A percentile compares a stretch with the other conserved stretches of the same genome.
These are phyloP conservation scores for Starmerella tilneyi DNA, from an alignment of 805 yeast genomes.

Conservation along the genomic window DNA sequence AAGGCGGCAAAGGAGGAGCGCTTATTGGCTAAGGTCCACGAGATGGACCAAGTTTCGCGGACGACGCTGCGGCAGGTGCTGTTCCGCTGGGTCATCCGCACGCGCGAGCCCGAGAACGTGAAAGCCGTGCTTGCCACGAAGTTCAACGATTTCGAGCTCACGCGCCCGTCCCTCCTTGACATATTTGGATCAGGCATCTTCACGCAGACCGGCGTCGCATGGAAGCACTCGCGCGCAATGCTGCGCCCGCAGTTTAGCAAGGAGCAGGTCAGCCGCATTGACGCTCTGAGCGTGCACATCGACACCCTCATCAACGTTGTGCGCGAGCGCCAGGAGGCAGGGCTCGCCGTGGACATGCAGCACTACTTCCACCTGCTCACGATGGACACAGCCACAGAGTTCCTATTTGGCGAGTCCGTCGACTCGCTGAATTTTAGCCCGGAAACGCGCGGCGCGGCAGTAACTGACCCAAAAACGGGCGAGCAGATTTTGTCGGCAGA, in stretches of 20 bases:
- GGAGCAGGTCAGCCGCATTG: constrained; percentile 29
- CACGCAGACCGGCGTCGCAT: constrained; percentile 31
- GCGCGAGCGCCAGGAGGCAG: constrained; percentile 4
- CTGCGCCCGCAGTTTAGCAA: constrained; percentile 33
- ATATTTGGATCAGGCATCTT: constrained; percentile 33
- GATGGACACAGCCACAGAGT: constrained; percentile 28
- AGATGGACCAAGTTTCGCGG: background rate
- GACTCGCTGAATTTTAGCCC: constrained; percentile 12
- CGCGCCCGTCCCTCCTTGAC: constrained; percentile 25
- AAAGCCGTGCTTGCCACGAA: constrained; percentile 28
- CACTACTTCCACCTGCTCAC: constrained; percentile 22
- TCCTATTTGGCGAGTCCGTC: constrained; percentile 13
- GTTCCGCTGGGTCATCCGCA: constrained; percentile 15
- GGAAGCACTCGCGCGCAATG: constrained; percentile 33
- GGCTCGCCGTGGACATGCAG: constrained; percentile 19
- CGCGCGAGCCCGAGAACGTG: constrained; percentile 28
- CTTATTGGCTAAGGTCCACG: background rate
- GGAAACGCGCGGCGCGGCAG: background rate
- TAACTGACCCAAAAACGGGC: constrained; percentile 9
- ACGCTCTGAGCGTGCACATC: constrained; percentile 27
- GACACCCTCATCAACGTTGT: constrained; percentile 20
- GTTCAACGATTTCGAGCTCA: constrained; percentile 30
- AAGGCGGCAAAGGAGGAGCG: constrained; percentile 5
- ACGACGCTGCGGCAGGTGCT: constrained; percentile 10
- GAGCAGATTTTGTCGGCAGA: constrained; percentile 23